phyloP scores from a whole-genome alignment of 305 asterid genomes.

The Euphrasia arctica region DNA sequence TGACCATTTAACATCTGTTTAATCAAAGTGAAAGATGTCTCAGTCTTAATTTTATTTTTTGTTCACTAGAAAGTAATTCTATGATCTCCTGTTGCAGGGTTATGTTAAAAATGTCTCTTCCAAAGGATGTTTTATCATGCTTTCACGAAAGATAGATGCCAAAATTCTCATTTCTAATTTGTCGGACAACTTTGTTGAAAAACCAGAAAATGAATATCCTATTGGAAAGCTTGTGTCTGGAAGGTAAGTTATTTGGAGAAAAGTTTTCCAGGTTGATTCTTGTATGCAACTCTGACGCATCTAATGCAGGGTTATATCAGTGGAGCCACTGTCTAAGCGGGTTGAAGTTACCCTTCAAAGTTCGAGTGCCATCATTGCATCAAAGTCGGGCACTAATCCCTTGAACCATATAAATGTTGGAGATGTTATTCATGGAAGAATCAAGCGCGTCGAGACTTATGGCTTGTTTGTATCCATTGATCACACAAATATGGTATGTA shows the following conservation, averaged over 20 bases:
- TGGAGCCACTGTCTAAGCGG: conserved; percentile 87
- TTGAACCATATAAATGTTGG: conserved; percentile 56
- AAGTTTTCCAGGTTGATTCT: conserved; percentile 23
- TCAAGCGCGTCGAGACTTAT: conserved; percentile 76
- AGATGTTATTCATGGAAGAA: conserved; percentile 66
- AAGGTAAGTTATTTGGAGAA: conserved; percentile 43
- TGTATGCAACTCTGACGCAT: conserved; percentile 31
- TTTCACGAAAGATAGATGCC: conserved; percentile 84
- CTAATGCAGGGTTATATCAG: conserved; percentile 70
- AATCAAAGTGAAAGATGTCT: conserved; percentile 11
- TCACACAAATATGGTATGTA: conserved; percentile 65
- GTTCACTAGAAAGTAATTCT: conserved; percentile 14
- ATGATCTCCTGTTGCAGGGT: conserved; percentile 51
- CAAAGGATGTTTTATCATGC: conserved; percentile 85
- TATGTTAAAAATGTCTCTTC: conserved; percentile 73
- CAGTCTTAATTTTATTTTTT: conserved; percentile 9
- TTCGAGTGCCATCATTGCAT: conserved; percentile 36
- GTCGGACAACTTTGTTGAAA: conserved; percentile 67
- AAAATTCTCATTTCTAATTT: conserved; percentile 76
- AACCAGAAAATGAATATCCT: conserved; percentile 73
- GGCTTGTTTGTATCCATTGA: conserved; percentile 84
- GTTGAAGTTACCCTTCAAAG: conserved; percentile 84
- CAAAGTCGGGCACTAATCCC: conserved; percentile 44
- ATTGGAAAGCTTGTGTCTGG: conserved; percentile 85
- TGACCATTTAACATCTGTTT: not conserved